A percentile compares a stretch with the other conserved stretches of the same genome.
phyloP scores from a whole-genome alignment of 495 filamentous ascomycete genomes.

The Hypoxylon rickii region DNA sequence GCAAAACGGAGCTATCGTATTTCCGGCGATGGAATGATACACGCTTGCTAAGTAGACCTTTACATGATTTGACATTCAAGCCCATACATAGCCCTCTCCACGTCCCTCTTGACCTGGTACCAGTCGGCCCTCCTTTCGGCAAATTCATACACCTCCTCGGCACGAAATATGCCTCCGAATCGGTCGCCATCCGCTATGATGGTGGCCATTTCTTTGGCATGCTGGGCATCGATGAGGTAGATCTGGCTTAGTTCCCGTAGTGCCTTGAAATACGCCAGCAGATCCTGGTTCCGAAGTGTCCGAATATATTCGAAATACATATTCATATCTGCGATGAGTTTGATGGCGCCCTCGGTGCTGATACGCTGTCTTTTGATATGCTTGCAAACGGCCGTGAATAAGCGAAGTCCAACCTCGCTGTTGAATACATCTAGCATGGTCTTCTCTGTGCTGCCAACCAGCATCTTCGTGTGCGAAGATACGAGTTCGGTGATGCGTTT shows the following conservation, averaged over 20 bases:
- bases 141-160: slow-evolving; percentile 97
- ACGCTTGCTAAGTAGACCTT: slow-evolving; percentile 29
- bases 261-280: slow-evolving; percentile 88
- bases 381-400: slow-evolving; percentile 91
- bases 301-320: slow-evolving; percentile 85
- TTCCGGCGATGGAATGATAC: background rate
- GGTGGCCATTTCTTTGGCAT: slow-evolving; percentile 92
- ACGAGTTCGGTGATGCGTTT: slow-evolving; percentile 81
- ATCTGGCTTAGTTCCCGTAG: slow-evolving; percentile 93
- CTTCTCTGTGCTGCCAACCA: slow-evolving; percentile 92
- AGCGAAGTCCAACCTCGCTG: slow-evolving; percentile 91
- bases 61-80: slow-evolving; percentile 89
- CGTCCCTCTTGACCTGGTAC: slow-evolving; percentile 81
- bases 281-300: slow-evolving; percentile 77
- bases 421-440: slow-evolving; percentile 98
- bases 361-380: slow-evolving; percentile 96
- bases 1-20: background rate
- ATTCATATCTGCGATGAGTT: slow-evolving; percentile 95
- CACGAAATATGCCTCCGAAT: slow-evolving; percentile 88
- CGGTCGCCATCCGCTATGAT: slow-evolving; percentile 91
- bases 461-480: slow-evolving; percentile 84
- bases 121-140: slow-evolving; percentile 93
- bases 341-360: slow-evolving; percentile 85
- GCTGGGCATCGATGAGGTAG: slow-evolving; percentile 83
- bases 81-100: slow-evolving; percentile 98